Evolutionary conservation across 345 rosid genomes (phyloP), one percentile per base, ranked within the genome.

Genomic region (Aquilaria yunnanensis): DNA sequence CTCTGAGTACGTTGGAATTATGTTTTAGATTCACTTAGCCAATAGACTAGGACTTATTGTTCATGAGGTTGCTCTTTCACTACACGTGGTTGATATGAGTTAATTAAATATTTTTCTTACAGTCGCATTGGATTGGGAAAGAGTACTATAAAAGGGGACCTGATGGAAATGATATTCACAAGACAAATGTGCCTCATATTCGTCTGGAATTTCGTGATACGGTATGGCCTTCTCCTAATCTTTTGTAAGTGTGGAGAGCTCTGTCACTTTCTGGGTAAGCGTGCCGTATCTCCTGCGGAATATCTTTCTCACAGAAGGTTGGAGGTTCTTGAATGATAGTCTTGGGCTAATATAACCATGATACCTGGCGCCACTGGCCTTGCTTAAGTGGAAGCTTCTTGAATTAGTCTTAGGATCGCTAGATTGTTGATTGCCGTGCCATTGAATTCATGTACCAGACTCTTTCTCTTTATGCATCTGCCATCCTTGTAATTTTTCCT

Each of bases 61-160:
- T 37, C 43, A 37, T 37, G 43, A 4, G 8, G 5, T 1, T 37
- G 43, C 43, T 37, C 43, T 37, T 37, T 9, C 8, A 9, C 8
- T 37, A 9, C 43, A 37, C 8, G 43, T 67, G 51, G 51, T 47
- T 63, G 33, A 60, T 10, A 53, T 66, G 64, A 23, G 23, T 23
- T 23, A 23, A 31, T 23, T 33, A 32, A 53, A 56, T 56, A 34
- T 49, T 53, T 57, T 23, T 64, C 56, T 61, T 78, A 52, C 82
- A 95, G 99, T 85, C 98, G 0, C 99, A 95, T 67, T 95, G 99
- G 99, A 91, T 95, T 2, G 98, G 98, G 29, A 81, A 81, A 56
- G 81, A 75, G 70, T 91, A 95, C 85, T 95, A 87, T 81, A 91
- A 83, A 73, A 89, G 96, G 80, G 97, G 96, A 68, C 90, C 98